Evolutionary conservation across 805 yeast species (phyloP).

Genomic region (Saccharomycopsis sp.): DNA sequence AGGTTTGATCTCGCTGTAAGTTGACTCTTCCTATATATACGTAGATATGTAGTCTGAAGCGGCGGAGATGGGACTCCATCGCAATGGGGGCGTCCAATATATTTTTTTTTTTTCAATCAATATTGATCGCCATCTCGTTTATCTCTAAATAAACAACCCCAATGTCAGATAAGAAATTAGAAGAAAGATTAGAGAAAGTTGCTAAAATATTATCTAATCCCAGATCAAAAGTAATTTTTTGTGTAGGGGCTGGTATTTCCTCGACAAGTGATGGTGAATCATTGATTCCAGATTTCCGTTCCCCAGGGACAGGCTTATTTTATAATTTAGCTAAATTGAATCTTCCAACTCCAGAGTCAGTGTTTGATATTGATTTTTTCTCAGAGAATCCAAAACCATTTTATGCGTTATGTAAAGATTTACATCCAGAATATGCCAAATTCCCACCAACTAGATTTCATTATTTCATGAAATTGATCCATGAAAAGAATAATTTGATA

Average conservation of each 20-base stretch:
- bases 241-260: slow-evolving; percentile 92
- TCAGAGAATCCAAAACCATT: slow-evolving; percentile 73
- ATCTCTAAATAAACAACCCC: not conserved
- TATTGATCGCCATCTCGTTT: too few relatives aligned
- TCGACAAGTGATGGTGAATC: slow-evolving; percentile 58
- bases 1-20: too few relatives aligned
- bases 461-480: slow-evolving; percentile 56
- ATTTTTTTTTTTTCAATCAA: too few relatives aligned
- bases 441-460: slow-evolving; percentile 82
- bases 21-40: too few relatives aligned
- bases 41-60: too few relatives aligned
- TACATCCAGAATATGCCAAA: slow-evolving; percentile 68
- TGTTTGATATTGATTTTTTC: slow-evolving; percentile 83
- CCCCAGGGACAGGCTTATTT: slow-evolving; percentile 85
- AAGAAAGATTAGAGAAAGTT: slow-evolving; percentile 3
- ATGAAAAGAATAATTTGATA: slow-evolving; percentile 52
- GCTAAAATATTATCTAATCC: slow-evolving; percentile 22
- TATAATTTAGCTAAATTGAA: slow-evolving; percentile 67
- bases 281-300: slow-evolving; percentile 72
- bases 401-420: slow-evolving; percentile 73
- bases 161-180: not conserved
- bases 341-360: slow-evolving; percentile 92
- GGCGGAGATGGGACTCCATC: too few relatives aligned
- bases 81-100: not conserved
- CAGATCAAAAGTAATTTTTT: slow-evolving; percentile 44